Evolutionary conservation across 2,329 filamentous ascomycete genomes (phyloP).

Genomic region (Neofusicoccum kwambonambiense): DNA sequence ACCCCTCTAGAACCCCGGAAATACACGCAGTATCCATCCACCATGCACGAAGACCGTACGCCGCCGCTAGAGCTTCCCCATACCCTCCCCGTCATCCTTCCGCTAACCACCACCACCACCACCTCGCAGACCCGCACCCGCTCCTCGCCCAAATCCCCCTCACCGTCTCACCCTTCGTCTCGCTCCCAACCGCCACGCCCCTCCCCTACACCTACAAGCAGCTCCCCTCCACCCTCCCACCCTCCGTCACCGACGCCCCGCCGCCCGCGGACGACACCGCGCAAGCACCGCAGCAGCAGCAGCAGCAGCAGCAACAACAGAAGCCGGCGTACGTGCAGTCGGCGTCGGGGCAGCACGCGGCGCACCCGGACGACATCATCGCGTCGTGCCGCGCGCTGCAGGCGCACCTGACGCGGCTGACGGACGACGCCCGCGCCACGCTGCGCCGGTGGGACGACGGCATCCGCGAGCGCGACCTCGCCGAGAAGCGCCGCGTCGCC

Average conservation of each 20-base stretch:
- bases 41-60: slow-evolving; percentile 34
- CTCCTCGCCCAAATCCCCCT: slow-evolving; percentile 89
- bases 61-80: slow-evolving; percentile 6
- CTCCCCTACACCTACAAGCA: slow-evolving; percentile 94
- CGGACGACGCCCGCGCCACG: slow-evolving; percentile 65
- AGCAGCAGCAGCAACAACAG: slow-evolving; percentile 15
- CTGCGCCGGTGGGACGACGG: slow-evolving; percentile 69
- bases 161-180: slow-evolving; percentile 91
- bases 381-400: slow-evolving; percentile 77
- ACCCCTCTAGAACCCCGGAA: too few species aligned
- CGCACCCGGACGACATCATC: slow-evolving; percentile 83
- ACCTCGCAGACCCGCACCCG: slow-evolving; percentile 63
- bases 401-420: slow-evolving; percentile 68
- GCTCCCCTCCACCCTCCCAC: slow-evolving; percentile 82
- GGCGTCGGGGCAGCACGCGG: slow-evolving; percentile 66
- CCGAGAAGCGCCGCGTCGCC: slow-evolving; percentile 75
- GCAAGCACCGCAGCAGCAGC: slow-evolving; percentile 32
- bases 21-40: not conserved
- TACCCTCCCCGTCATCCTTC: slow-evolving; percentile 9
- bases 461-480: slow-evolving; percentile 64
- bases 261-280: slow-evolving; percentile 58
- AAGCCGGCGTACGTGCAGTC: slow-evolving; percentile 68
- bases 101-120: not conserved
- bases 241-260: slow-evolving; percentile 58
- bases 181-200: slow-evolving; percentile 83